These are phyloP conservation scores for Pezicula neosporulosa DNA, from an alignment of 2,329 filamentous ascomycete species.

Conservation along the genomic window DNA sequence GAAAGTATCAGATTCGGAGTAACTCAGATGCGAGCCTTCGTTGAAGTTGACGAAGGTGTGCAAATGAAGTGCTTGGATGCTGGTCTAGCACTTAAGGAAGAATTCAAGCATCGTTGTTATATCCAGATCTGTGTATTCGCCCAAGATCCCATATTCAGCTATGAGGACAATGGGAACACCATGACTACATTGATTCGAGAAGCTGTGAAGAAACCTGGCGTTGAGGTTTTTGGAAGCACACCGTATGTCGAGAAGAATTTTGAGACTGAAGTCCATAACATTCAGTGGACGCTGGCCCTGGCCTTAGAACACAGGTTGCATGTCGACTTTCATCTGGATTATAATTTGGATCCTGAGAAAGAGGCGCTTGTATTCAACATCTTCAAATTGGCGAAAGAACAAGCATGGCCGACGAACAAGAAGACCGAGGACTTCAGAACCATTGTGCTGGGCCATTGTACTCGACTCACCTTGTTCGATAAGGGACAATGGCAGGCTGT, in stretches of 20 bases:
- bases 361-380: slow-evolving; percentile 52
- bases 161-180: slow-evolving; percentile 40
- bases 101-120: slow-evolving; percentile 48
- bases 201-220: slow-evolving; percentile 38
- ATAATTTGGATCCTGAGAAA: slow-evolving; percentile 51
- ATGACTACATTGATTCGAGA: slow-evolving; percentile 48
- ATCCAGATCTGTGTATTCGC: slow-evolving; percentile 70
- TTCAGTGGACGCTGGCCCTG: slow-evolving; percentile 57
- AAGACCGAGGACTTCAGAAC: slow-evolving; percentile 34
- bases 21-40: slow-evolving; percentile 66
- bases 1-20: slow-evolving; percentile 63
- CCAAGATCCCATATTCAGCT: slow-evolving; percentile 64
- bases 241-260: slow-evolving; percentile 61
- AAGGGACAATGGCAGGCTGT: slow-evolving; percentile 47
- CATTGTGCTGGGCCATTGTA: slow-evolving; percentile 65
- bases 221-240: slow-evolving; percentile 63
- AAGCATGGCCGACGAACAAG: slow-evolving; percentile 41
- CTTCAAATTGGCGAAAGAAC: slow-evolving; percentile 44
- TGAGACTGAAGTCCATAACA: slow-evolving; percentile 48
- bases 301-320: slow-evolving; percentile 50
- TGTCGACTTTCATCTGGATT: slow-evolving; percentile 71
- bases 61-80: slow-evolving; percentile 52
- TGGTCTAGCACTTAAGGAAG: slow-evolving; percentile 51
- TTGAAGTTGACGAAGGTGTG: slow-evolving; percentile 65
- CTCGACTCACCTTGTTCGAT: slow-evolving; percentile 56